Percentiles rank a stretch among this genome's conserved stretches.
These are phyloP conservation scores for Scedosporium minutisporum DNA, from an alignment of 2,329 filamentous ascomycete species.

Conservation along the genomic window DNA sequence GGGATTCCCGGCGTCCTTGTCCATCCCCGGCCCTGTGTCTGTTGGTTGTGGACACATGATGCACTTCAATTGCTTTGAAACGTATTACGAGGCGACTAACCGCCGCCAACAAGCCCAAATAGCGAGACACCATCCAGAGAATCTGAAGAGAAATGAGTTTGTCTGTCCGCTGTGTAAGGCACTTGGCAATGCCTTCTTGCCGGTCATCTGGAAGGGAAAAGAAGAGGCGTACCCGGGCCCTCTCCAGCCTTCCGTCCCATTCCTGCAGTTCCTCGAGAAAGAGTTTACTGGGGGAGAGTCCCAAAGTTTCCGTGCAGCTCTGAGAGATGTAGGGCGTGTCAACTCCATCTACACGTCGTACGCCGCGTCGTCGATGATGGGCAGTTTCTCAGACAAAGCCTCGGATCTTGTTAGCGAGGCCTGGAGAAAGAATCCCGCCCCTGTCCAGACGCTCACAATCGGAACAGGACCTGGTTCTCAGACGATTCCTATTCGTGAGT, in stretches of 20 bases:
- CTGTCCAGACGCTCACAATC: slow-evolving; percentile 1
- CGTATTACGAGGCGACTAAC: slow-evolving; percentile 75
- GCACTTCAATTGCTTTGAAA: slow-evolving; percentile 93
- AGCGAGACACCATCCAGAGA: slow-evolving; percentile 85
- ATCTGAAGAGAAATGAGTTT: slow-evolving; percentile 72
- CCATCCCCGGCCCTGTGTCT: slow-evolving; percentile 67
- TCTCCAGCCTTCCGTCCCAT: slow-evolving; percentile 49
- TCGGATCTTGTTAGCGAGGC: slow-evolving; percentile 3
- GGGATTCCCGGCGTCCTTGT: slow-evolving; percentile 66
- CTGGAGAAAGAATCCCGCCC: not conserved
- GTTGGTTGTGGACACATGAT: slow-evolving; percentile 96
- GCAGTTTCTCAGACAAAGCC: slow-evolving; percentile 2
- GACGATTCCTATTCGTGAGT: slow-evolving; percentile 22
- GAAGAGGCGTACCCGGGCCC: slow-evolving; percentile 72
- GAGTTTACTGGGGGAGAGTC: slow-evolving; percentile 37
- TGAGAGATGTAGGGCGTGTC: not conserved
- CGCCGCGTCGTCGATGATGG: slow-evolving; percentile 2
- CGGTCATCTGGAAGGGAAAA: slow-evolving; percentile 89
- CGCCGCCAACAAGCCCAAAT: slow-evolving; percentile 86
- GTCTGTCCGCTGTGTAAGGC: slow-evolving; percentile 96
- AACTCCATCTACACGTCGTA: not conserved
- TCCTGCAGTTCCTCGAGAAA: slow-evolving; percentile 59
- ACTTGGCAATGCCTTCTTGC: slow-evolving; percentile 86
- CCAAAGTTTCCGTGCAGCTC: slow-evolving; percentile 10
- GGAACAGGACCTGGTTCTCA: slow-evolving; percentile 2